phyloP scores from a whole-genome alignment of 2,329 filamentous ascomycete species.

The Phialophora expanda region DNA sequence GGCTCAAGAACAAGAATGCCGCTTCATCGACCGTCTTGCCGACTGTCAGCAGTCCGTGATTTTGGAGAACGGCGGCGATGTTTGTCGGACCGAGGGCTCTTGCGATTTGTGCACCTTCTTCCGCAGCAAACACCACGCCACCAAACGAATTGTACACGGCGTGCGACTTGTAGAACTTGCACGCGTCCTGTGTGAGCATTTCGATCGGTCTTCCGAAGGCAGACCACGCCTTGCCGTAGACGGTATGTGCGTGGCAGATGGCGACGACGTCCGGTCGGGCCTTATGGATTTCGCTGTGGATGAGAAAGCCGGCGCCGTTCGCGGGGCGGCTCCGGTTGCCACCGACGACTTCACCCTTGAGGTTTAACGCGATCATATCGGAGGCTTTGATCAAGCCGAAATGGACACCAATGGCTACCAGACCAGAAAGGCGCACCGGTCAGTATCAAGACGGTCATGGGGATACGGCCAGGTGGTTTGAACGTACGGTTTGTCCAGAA shows the following conservation, averaged over 20 bases:
- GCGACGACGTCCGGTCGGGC: conserved; percentile 68
- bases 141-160: conserved; percentile 69
- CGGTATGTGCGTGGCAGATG: conserved; percentile 71
- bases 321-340: conserved; percentile 54
- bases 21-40: conserved; percentile 76
- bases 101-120: conserved; percentile 69
- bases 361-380: conserved; percentile 71
- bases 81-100: conserved; percentile 68
- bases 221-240: conserved; percentile 70
- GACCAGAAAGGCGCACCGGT: no score
- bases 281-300: conserved; percentile 72
- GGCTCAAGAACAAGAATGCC: conserved; percentile 69
- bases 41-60: conserved; percentile 74
- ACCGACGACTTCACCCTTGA: conserved; percentile 67
- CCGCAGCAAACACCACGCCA: conserved; percentile 66
- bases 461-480: neutral
- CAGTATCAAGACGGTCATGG: neutral
- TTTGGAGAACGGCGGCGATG: no score
- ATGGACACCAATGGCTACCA: conserved; percentile 60
- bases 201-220: conserved; percentile 68
- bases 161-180: conserved; percentile 58
- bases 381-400: conserved; percentile 68
- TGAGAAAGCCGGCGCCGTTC: conserved; percentile 66
- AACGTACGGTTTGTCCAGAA: conserved; percentile 70
- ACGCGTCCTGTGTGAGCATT: conserved; percentile 63